phyloP scores from a whole-genome alignment of 2,329 filamentous ascomycete species.

The Lasiodiplodia sp. region DNA sequence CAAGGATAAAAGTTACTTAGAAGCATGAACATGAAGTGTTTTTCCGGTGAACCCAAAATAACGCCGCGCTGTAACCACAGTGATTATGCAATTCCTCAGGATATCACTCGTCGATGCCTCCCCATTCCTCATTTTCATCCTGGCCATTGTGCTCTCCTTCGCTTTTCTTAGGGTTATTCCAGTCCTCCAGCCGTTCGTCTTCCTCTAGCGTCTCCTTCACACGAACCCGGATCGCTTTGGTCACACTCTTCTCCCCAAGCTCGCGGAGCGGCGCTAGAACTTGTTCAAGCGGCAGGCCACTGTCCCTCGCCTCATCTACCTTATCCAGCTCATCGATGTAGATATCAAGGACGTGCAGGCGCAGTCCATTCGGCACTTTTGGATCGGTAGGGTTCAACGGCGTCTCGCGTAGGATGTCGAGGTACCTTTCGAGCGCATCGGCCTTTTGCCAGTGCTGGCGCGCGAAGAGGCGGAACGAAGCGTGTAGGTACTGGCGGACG shows the following conservation, averaged over 20 bases:
- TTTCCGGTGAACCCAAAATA: slow-evolving; percentile 30
- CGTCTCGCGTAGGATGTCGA: slow-evolving; percentile 56
- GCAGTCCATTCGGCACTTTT: slow-evolving; percentile 80
- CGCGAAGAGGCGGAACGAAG: slow-evolving; percentile 65
- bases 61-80: slow-evolving; percentile 41
- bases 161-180: slow-evolving; percentile 47
- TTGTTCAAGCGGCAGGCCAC: slow-evolving; percentile 52
- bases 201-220: slow-evolving; percentile 76
- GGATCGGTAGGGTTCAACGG: slow-evolving; percentile 55
- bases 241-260: slow-evolving; percentile 64
- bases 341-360: slow-evolving; percentile 87
- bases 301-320: slow-evolving; percentile 59
- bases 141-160: slow-evolving; percentile 45
- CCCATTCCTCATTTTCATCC: slow-evolving; percentile 67
- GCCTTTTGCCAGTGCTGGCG: slow-evolving; percentile 51
- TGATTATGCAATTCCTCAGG: slow-evolving; percentile 21
- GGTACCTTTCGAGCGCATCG: slow-evolving; percentile 50
- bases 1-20: slow-evolving; percentile 9
- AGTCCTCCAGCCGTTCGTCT: slow-evolving; percentile 71
- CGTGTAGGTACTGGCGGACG: slow-evolving; percentile 77
- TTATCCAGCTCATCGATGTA: slow-evolving; percentile 90
- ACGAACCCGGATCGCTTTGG: slow-evolving; percentile 75
- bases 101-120: slow-evolving; percentile 70
- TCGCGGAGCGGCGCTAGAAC: slow-evolving; percentile 64
- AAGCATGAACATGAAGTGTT: background rate